Evolutionary conservation across 371 early-diverging fungal genomes (phyloP).

Genomic region (Umbelopsis sp.): DNA sequence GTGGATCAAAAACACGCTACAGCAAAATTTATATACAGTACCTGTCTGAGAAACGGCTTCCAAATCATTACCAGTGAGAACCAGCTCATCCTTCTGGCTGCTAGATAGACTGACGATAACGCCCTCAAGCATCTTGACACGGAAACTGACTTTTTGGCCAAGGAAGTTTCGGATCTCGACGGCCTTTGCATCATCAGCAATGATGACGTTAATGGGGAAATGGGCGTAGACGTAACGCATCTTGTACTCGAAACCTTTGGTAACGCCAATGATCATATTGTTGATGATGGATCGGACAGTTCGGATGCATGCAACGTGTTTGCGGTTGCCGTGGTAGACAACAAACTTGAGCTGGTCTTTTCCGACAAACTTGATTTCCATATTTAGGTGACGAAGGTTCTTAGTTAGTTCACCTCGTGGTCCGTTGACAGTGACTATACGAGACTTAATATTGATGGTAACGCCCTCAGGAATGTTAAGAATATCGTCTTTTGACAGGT

Average conservation of each 20-base stretch:
- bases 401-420: slow-evolving; percentile 83
- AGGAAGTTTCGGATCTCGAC: slow-evolving; percentile 99
- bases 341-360: slow-evolving; percentile 70
- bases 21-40: slow-evolving; percentile 17
- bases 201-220: slow-evolving; percentile 99
- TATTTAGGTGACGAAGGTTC: slow-evolving; percentile 86
- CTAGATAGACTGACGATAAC: slow-evolving; percentile 85
- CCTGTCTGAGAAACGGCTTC: slow-evolving; percentile 93
- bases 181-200: slow-evolving; percentile 78
- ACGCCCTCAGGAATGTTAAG: slow-evolving; percentile 69
- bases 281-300: slow-evolving; percentile 63
- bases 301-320: slow-evolving; percentile 93
- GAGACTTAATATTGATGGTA: slow-evolving; percentile 63
- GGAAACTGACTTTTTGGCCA: slow-evolving; percentile 96
- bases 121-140: slow-evolving; percentile 91
- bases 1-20: no score
- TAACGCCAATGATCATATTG: slow-evolving; percentile 46
- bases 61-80: slow-evolving; percentile 88
- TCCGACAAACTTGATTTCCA: slow-evolving; percentile 73
- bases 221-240: slow-evolving; percentile 99
- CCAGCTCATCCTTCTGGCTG: slow-evolving; percentile 90
- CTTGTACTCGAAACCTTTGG: slow-evolving; percentile 97
- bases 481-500: slow-evolving; percentile 71
- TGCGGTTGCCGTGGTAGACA: slow-evolving; percentile 94
- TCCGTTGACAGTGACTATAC: slow-evolving; percentile 67